Conservation (phyloP, 2,329 filamentous ascomycete genomes). For the Colletotrichum sp. region DNA sequence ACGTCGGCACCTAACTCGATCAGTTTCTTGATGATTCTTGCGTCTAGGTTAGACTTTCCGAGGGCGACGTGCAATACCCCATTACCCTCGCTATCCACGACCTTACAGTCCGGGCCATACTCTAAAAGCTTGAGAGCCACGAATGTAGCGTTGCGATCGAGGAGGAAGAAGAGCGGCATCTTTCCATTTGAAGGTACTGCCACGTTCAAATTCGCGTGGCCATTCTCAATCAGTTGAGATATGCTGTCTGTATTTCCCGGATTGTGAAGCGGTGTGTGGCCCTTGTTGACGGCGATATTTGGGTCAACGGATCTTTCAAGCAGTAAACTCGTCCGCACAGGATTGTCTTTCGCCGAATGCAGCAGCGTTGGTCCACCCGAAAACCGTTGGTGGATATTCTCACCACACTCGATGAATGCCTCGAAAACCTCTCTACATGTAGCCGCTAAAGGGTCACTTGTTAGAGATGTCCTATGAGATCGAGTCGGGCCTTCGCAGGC, state of each 20-base stretch:
- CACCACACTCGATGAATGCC: conserved; percentile 26
- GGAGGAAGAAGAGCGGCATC: conserved; percentile 25
- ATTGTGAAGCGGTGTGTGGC: conserved; percentile 24
- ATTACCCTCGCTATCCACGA: conserved; percentile 24
- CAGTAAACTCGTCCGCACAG: conserved; percentile 16
- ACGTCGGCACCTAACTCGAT: conserved; percentile 25
- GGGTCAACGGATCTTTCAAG: conserved; percentile 28
- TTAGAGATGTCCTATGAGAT: no score
- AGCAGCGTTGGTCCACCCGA: conserved; percentile 20
- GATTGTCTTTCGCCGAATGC: conserved; percentile 14
- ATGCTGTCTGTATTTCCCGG: conserved; percentile 6
- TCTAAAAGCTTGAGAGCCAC: conserved; percentile 12
- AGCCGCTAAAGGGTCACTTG: background rate
- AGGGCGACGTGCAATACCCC: conserved; percentile 23
- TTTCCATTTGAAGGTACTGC: conserved; percentile 4
- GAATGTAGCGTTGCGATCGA: background rate
- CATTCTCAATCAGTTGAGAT: conserved; percentile 26
- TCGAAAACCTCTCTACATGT: background rate
- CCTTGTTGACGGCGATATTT: conserved; percentile 18
- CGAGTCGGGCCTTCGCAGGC: background rate
- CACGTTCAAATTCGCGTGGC: conserved; percentile 27
- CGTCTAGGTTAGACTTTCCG: background rate
- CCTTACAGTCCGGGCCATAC: conserved; percentile 23
- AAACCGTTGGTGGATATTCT: conserved; percentile 24
- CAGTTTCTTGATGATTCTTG: background rate